Evolutionary conservation across 164 flowering plant genomes (phyloP).

Genomic region (Liriodendron chinense): DNA sequence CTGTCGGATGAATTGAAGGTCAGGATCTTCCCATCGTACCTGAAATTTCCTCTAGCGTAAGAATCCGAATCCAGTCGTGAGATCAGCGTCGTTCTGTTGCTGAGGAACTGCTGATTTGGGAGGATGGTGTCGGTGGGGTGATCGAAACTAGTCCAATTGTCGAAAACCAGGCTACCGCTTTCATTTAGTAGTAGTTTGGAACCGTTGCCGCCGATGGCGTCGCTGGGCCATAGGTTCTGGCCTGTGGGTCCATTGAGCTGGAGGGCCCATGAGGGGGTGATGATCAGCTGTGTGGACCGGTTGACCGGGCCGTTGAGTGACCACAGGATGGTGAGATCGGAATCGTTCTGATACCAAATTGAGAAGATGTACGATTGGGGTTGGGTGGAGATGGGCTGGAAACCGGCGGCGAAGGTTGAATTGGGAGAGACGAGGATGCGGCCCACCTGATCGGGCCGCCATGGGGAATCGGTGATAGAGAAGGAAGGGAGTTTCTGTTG

Average conservation of each 20-base stretch:
- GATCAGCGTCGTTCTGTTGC: conserved; percentile 18
- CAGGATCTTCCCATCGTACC: conserved; percentile 18
- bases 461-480: conserved; percentile 46
- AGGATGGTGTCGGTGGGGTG: conserved; percentile 53
- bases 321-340: conserved; percentile 39
- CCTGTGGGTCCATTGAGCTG: conserved; percentile 24
- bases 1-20: conserved; percentile 25
- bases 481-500: conserved; percentile 31
- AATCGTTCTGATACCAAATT: conserved; percentile 43
- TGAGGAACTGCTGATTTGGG: conserved; percentile 33
- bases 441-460: conserved; percentile 42
- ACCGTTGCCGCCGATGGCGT: conserved; percentile 9
- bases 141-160: conserved; percentile 48
- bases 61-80: conserved; percentile 25
- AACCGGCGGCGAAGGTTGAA: conserved; percentile 67
- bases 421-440: conserved; percentile 47
- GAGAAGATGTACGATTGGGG: conserved; percentile 45
- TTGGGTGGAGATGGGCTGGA: conserved; percentile 26
- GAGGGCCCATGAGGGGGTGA: conserved; percentile 43
- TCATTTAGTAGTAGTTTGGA: conserved; percentile 27
- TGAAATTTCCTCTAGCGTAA: conserved; percentile 26
- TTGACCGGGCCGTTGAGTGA: conserved; percentile 32
- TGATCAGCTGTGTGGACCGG: conserved; percentile 27
- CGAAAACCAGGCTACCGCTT: conserved; percentile 42
- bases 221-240: conserved; percentile 22